phyloP scores from a whole-genome alignment of 768 basidiomycete species.

The Leccinum incarnatum region DNA sequence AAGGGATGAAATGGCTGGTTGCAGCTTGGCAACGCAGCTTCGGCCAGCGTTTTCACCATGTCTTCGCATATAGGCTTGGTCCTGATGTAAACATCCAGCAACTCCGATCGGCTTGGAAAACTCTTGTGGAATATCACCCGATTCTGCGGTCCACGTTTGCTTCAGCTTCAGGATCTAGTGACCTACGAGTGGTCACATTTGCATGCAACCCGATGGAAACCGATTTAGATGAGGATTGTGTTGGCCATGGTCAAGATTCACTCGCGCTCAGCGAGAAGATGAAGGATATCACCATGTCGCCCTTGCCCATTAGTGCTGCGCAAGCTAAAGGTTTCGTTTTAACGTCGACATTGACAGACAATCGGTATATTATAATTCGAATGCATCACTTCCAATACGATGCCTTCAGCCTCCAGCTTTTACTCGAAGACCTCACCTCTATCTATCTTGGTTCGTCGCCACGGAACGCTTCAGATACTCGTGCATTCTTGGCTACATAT shows the following conservation, averaged over 20 bases:
- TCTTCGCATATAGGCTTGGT: slow-evolving; percentile 40
- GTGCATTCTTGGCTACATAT: slow-evolving; percentile 29
- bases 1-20: slow-evolving; percentile 38
- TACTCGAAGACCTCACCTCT: slow-evolving; percentile 39
- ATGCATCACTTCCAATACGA: slow-evolving; percentile 53
- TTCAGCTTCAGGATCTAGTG: slow-evolving; percentile 11
- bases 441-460: slow-evolving; percentile 32
- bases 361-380: slow-evolving; percentile 28
- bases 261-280: slow-evolving; percentile 18
- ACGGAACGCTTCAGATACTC: slow-evolving; percentile 23
- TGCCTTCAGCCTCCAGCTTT: slow-evolving; percentile 43
- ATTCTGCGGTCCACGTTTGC: slow-evolving; percentile 45
- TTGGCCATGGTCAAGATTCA: slow-evolving; percentile 9
- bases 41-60: slow-evolving; percentile 42
- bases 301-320: slow-evolving; percentile 18
- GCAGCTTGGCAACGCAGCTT: slow-evolving; percentile 44
- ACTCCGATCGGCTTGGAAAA: slow-evolving; percentile 37
- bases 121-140: slow-evolving; percentile 34
- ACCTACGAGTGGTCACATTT: slow-evolving; percentile 28
- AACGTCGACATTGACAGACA: slow-evolving; percentile 2
- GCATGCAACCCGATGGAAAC: slow-evolving; percentile 7
- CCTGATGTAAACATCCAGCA: slow-evolving; percentile 26
- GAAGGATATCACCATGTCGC: slow-evolving; percentile 21
- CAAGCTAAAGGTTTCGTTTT: slow-evolving; percentile 24
- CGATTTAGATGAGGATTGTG: not conserved